phyloP scores from a whole-genome alignment of 2,329 filamentous ascomycete species.

The Neoascochyta sp. region DNA sequence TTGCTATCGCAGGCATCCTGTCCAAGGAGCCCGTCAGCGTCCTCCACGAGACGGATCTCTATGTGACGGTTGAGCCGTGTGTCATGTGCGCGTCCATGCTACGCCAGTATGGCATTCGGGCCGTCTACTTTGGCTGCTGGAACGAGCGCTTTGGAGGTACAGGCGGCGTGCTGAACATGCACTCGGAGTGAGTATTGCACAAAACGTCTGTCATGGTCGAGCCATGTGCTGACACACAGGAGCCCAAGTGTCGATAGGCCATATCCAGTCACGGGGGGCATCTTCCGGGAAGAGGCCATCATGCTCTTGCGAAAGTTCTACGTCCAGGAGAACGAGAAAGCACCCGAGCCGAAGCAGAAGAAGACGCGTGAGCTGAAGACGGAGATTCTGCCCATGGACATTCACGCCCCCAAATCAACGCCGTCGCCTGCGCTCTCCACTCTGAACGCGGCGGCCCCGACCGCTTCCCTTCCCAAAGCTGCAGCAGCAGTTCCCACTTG shows the following conservation, averaged over 20 bases:
- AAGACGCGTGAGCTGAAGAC: constrained; percentile 62
- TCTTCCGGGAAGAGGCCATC: constrained; percentile 89
- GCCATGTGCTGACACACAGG: constrained; percentile 23
- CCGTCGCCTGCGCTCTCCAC: constrained; percentile 15
- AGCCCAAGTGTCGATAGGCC: constrained; percentile 68
- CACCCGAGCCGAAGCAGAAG: constrained; percentile 62
- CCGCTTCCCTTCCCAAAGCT: constrained; percentile 1
- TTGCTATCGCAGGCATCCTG: constrained; percentile 70
- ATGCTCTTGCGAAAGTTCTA: constrained; percentile 91
- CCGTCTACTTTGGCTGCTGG: constrained; percentile 90
- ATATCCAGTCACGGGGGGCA: constrained; percentile 79
- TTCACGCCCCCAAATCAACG: constrained; percentile 35
- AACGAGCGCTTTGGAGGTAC: constrained; percentile 98
- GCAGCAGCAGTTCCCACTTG: too few relatives aligned
- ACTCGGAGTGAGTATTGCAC: constrained; percentile 62
- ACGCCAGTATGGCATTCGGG: constrained; percentile 79
- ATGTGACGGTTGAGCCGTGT: constrained; percentile 97
- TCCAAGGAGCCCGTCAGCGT: constrained; percentile 63
- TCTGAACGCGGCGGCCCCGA: constrained; percentile 1
- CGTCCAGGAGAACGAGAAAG: constrained; percentile 93
- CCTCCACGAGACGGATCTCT: constrained; percentile 72
- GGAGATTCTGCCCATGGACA: constrained; percentile 50
- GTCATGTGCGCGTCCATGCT: constrained; percentile 97
- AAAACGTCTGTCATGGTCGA: not conserved
- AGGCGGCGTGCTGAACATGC: constrained; percentile 85